These are phyloP conservation scores for Alternaria solani DNA, from an alignment of 2,329 filamentous ascomycete genomes.

Conservation along the genomic window DNA sequence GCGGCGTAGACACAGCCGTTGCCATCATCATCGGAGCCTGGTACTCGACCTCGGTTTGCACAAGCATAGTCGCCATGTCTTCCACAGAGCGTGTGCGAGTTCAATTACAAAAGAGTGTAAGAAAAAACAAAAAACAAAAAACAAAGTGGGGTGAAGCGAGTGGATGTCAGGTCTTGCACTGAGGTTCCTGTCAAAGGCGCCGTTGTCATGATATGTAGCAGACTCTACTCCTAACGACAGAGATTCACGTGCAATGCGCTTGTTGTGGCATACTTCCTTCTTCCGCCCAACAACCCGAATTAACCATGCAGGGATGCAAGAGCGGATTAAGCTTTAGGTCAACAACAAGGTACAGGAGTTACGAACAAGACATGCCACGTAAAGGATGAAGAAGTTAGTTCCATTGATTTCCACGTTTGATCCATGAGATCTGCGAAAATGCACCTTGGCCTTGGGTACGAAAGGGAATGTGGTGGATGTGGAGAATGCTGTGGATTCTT, in stretches of 20 bases:
- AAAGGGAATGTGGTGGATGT: neutral
- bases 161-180: neutral
- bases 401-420: neutral
- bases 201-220: neutral
- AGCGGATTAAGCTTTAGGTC: neutral
- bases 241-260: neutral
- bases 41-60: constrained; percentile 2
- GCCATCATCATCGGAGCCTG: constrained; percentile 1
- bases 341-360: neutral
- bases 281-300: constrained; percentile 3
- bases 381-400: neutral
- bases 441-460: neutral
- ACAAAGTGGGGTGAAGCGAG: neutral
- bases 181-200: neutral
- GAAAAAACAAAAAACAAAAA: neutral
- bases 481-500: neutral
- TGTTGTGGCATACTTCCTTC: neutral
- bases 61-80: neutral
- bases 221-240: neutral
- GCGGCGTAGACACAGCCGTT: constrained; percentile 32
- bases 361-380: constrained; percentile 1
- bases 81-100: neutral
- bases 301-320: neutral
- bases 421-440: constrained; percentile 4
- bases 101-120: neutral